phyloP scores from a whole-genome alignment of 1,284 basidiomycete species.

The Sphagnurus paluster region DNA sequence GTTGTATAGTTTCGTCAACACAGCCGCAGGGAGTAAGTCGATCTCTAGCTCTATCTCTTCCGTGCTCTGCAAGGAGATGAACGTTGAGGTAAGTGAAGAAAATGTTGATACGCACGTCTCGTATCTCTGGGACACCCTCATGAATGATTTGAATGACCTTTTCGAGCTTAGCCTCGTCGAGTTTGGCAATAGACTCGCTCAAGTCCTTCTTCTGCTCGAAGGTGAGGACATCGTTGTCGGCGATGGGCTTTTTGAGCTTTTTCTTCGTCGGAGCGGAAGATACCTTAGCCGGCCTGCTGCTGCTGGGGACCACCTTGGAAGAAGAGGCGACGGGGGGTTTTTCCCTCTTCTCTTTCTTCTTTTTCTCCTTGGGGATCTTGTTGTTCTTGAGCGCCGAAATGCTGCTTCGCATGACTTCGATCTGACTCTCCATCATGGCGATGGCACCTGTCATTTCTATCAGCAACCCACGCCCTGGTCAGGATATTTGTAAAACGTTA shows the following conservation, averaged over 20 bases:
- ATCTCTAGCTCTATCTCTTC: constrained; percentile 98
- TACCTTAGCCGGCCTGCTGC: constrained; percentile 48
- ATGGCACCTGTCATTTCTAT: constrained; percentile 54
- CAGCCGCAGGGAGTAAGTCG: constrained; percentile 80
- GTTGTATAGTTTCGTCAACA: constrained; percentile 91
- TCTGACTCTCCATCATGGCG: constrained; percentile 70
- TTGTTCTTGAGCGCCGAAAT: constrained; percentile 61
- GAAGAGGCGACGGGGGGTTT: constrained; percentile 59
- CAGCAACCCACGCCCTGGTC: constrained; percentile 13
- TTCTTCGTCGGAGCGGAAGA: constrained; percentile 37
- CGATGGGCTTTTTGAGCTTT: constrained; percentile 52
- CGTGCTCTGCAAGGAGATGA: constrained; percentile 61
- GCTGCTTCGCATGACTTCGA: constrained; percentile 68
- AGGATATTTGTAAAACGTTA: constrained; percentile 7
- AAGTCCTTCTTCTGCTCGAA: constrained; percentile 97
- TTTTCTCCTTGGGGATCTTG: constrained; percentile 57
- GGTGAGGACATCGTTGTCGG: constrained; percentile 74
- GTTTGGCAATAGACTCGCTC: constrained; percentile 84
- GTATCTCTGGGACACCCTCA: constrained; percentile 84
- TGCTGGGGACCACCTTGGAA: constrained; percentile 52
- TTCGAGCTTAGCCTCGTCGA: constrained; percentile 79
- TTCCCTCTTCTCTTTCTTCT: constrained; percentile 62
- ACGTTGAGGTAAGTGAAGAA: constrained; percentile 3
- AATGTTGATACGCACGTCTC: constrained; percentile 68
- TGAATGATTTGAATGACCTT: constrained; percentile 92